phyloP scores from a whole-genome alignment of 2,329 filamentous ascomycete genomes.

The Xylaria sp. region DNA sequence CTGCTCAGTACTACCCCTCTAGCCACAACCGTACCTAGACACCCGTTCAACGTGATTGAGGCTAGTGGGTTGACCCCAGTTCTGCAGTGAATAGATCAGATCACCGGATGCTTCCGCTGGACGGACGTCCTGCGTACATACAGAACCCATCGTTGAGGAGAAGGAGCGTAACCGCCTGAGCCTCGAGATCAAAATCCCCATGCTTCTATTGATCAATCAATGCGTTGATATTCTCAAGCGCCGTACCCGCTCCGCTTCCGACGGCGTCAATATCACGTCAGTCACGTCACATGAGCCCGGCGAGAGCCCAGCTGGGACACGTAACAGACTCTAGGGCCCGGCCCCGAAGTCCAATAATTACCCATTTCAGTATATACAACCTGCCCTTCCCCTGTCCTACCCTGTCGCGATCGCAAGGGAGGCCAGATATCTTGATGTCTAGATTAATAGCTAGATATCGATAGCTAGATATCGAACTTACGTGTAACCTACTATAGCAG shows the following conservation, averaged over 20 bases:
- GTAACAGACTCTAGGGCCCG: slow-evolving; percentile 2
- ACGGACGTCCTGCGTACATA: not conserved
- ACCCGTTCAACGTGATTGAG: not conserved
- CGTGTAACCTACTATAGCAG: too few species aligned
- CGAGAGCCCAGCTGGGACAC: not conserved
- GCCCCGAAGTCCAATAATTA: not conserved
- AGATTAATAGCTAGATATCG: not conserved
- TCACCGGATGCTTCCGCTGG: not conserved
- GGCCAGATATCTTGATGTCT: not conserved
- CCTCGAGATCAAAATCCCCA: too few species aligned
- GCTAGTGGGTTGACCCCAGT: not conserved
- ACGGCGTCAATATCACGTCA: too few species aligned
- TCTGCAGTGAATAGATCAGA: not conserved
- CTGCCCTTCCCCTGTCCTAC: not conserved
- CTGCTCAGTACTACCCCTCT: not conserved
- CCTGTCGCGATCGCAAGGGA: not conserved
- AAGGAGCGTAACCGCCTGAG: slow-evolving; percentile 1
- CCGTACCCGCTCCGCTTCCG: slow-evolving; percentile 14
- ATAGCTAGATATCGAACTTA: not conserved
- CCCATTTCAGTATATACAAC: not conserved
- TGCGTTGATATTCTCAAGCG: not conserved
- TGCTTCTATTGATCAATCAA: too few species aligned
- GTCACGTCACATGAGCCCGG: slow-evolving; percentile 12
- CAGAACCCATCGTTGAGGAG: too few species aligned
- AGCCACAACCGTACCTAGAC: not conserved